Percentiles rank a stretch among this genome's conserved stretches.
These are phyloP conservation scores for Besnoitia besnoiti DNA, from an alignment of 169 alveolate genomes.

Conservation along the genomic window DNA sequence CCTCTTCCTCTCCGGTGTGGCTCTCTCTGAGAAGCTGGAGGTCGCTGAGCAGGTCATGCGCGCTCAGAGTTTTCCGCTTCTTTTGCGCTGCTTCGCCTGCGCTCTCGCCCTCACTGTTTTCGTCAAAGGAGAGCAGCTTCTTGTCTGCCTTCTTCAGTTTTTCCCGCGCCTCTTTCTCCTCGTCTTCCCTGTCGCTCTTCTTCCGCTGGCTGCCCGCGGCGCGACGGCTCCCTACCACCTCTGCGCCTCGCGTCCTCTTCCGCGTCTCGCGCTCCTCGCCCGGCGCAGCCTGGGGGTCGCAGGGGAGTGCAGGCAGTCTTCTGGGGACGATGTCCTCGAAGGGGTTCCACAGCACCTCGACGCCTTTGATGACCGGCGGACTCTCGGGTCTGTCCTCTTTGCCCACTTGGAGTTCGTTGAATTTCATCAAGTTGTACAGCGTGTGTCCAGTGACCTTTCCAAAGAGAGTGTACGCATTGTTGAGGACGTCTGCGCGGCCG, in stretches of 20 bases:
- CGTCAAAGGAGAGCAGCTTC: constrained; percentile 50
- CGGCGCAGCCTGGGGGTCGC: neutral
- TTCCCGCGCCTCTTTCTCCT: constrained; percentile 25
- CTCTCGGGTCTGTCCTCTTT: constrained; percentile 79
- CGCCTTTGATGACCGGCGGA: constrained; percentile 77
- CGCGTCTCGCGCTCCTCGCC: neutral
- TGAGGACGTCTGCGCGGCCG: constrained; percentile 51
- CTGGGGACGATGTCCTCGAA: constrained; percentile 51
- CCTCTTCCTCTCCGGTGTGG: neutral
- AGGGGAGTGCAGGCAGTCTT: neutral
- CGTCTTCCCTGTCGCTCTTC: neutral
- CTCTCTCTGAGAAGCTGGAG: constrained; percentile 14
- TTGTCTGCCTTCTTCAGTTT: constrained; percentile 21
- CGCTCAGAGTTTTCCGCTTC: constrained; percentile 34
- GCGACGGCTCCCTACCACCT: neutral
- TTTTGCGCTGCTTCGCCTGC: neutral
- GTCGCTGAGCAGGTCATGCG: constrained; percentile 60
- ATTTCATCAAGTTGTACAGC: constrained; percentile 79
- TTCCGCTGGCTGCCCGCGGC: neutral
- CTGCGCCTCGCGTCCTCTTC: neutral
- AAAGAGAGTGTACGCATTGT: constrained; percentile 52
- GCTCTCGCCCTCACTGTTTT: constrained; percentile 31
- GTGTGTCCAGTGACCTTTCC: constrained; percentile 79
- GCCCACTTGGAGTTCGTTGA: constrained; percentile 80
- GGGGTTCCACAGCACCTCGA: constrained; percentile 70